Base-by-base conservation (phyloP, 768 basidiomycete species). In the Tricholoma matsutake region DNA sequence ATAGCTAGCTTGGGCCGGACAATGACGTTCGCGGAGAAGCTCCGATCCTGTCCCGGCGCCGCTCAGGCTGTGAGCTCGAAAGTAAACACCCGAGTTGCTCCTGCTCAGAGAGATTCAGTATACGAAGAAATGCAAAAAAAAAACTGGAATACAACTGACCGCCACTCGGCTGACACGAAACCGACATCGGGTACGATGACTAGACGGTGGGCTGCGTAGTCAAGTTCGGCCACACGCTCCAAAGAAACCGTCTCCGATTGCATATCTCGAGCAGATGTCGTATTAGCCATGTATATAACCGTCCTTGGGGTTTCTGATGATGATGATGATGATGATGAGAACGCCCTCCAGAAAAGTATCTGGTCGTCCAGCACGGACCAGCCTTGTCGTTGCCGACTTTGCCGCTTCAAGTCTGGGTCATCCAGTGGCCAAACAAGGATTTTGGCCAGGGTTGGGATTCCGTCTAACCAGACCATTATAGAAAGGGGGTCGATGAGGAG, bases 1-100 rank as follows among this genome's bases (percentile, higher is more conserved):
- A 49, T 58, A 58, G 43, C 57, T 58, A 18, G 57, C 57, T 45
- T 60, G n/a, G 10, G 52, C 59, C 8, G 59, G 53, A 60, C 51
- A 60, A 32, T 54, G 28, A 16, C 39, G 16, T 43, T 60, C 59
- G 1, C 59, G 52, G 25, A 60, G 53, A 43, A 60, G 53, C 41
- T 60, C 53, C n/a, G n/a, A n/a, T 47, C 59, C 59, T 41, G 59
- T 54, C 53, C n/a, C 28, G n/a, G n/a, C n/a, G n/a, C n/a, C n/a
- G n/a, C n/a, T n/a, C n/a, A n/a, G n/a, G 14, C 41, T 45, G 53
- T 60, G 51, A 41, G 53, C 59, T 55, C 59, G 53, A 18, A 60
- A 60, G 14, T 53, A 8, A 35, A 35, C 34, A 35, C 34, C 34
- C 9, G 34, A 35, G 34, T 35, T 35, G 13, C 34, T 35, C 13